Conservation (phyloP, 768 basidiomycete genomes). For the Daedaleopsis nitida region DNA sequence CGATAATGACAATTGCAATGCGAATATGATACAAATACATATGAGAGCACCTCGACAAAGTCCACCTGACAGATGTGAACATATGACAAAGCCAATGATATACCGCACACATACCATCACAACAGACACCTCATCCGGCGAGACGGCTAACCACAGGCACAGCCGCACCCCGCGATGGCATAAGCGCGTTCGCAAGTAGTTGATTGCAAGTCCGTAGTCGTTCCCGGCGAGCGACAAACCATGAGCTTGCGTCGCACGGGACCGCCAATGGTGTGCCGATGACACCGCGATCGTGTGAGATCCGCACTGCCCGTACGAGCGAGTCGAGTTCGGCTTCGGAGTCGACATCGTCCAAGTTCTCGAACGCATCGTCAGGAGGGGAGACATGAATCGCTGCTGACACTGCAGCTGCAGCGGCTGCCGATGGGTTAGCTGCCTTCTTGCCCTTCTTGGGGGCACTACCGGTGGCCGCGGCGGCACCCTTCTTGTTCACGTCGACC, state of each 20-base stretch:
- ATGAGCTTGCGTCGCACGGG: slow-evolving; percentile 73
- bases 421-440: slow-evolving; percentile 48
- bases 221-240: slow-evolving; percentile 79
- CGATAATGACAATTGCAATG: too few relatives aligned
- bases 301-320: slow-evolving; percentile 61
- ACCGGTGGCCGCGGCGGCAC: slow-evolving; percentile 30
- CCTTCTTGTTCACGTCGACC: slow-evolving; percentile 48
- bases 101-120: too few relatives aligned
- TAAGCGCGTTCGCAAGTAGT: slow-evolving; percentile 32
- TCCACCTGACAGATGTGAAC: too few relatives aligned
- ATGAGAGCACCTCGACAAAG: too few relatives aligned
- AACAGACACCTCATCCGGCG: too few relatives aligned
- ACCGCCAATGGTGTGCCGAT: slow-evolving; percentile 70
- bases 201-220: slow-evolving; percentile 47
- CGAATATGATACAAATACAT: too few relatives aligned
- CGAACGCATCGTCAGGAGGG: slow-evolving; percentile 60
- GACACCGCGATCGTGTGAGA: slow-evolving; percentile 56
- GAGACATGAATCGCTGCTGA: slow-evolving; percentile 49
- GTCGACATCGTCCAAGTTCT: slow-evolving; percentile 79
- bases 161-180: slow-evolving; percentile 26
- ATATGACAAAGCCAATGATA: background rate
- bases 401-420: slow-evolving; percentile 39
- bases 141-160: slow-evolving; percentile 9
- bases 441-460: slow-evolving; percentile 62
- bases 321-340: slow-evolving; percentile 85